Percentiles rank a stretch among this genome's conserved stretches.
These are phyloP conservation scores for Skeletonema tropicum DNA, from an alignment of 108 stramenopile species.

Conservation along the genomic window DNA sequence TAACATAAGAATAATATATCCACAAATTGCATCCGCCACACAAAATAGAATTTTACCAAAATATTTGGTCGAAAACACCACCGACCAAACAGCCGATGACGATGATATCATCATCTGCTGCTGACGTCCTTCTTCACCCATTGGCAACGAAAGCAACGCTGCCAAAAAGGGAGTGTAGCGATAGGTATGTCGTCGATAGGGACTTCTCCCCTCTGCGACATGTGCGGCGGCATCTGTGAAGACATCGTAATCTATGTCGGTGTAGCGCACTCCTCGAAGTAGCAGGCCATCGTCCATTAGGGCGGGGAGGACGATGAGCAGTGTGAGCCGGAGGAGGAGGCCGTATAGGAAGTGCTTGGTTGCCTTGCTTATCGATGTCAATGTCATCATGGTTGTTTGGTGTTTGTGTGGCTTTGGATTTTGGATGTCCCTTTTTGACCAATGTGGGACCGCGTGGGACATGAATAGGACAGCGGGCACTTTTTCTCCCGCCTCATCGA, in stretches of 20 bases:
- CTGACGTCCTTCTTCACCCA: not conserved
- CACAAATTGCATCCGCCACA: conserved; percentile 84
- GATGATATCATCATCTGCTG: conserved; percentile 18
- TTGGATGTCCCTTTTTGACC: no score
- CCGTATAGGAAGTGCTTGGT: conserved; percentile 47
- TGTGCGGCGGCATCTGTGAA: conserved; percentile 82
- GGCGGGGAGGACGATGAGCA: conserved; percentile 64
- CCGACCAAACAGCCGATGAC: not conserved
- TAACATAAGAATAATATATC: conserved; percentile 63
- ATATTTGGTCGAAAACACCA: conserved; percentile 33
- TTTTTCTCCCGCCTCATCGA: no score
- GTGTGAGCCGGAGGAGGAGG: conserved; percentile 59
- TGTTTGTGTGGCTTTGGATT: no score
- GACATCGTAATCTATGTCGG: conserved; percentile 90
- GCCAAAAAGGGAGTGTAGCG: conserved; percentile 99
- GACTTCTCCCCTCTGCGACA: conserved; percentile 66
- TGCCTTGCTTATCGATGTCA: not conserved
- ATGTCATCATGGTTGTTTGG: not conserved
- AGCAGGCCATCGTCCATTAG: conserved; percentile 71
- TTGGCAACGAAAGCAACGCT: conserved; percentile 54
- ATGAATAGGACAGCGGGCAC: no score
- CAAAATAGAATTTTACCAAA: conserved; percentile 78
- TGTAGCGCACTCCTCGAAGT: conserved; percentile 80
- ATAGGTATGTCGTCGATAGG: conserved; percentile 96
- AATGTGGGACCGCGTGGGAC: no score